These are phyloP conservation scores for Aphanomyces astaci DNA, from an alignment of 352 stramenopile species.

Conservation along the genomic window DNA sequence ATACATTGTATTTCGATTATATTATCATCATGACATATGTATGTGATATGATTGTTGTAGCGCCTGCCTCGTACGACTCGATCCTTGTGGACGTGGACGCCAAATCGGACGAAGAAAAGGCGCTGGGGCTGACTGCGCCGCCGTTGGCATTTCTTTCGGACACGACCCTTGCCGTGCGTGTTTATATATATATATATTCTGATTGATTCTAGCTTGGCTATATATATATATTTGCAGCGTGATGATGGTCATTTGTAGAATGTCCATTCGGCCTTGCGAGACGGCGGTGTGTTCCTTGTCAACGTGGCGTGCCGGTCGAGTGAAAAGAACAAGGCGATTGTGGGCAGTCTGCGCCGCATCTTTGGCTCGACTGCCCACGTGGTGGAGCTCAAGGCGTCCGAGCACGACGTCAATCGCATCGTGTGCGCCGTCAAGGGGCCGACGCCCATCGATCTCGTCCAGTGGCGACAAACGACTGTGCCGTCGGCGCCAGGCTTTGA, in stretches of 20 bases:
- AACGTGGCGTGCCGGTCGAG: constrained; percentile 55
- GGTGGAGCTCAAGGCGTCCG: constrained; percentile 16
- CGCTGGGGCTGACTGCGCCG: constrained; percentile 52
- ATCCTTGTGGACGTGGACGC: constrained; percentile 75
- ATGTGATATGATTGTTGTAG: constrained; percentile 13
- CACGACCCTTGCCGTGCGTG: constrained; percentile 28
- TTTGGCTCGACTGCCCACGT: constrained; percentile 25
- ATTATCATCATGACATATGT: background rate
- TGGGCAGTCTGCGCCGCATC: constrained; percentile 32
- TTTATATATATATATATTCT: background rate
- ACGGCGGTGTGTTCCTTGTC: constrained; percentile 44
- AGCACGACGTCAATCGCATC: constrained; percentile 58
- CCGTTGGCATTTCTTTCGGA: constrained; percentile 51
- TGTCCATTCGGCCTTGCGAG: constrained; percentile 30
- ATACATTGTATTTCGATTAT: no score
- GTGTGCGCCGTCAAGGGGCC: constrained; percentile 41
- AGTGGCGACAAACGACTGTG: constrained; percentile 8
- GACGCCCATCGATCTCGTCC: constrained; percentile 2
- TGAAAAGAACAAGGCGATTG: constrained; percentile 43
- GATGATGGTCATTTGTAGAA: no score
- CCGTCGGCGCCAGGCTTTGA: constrained; percentile 13
- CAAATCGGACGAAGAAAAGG: constrained; percentile 44
- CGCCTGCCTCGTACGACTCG: constrained; percentile 35
- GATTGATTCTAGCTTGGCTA: no score
- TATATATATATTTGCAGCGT: no score